These are phyloP conservation scores for Boletus reticulatus DNA, from an alignment of 768 basidiomycete genomes.

Conservation along the genomic window DNA sequence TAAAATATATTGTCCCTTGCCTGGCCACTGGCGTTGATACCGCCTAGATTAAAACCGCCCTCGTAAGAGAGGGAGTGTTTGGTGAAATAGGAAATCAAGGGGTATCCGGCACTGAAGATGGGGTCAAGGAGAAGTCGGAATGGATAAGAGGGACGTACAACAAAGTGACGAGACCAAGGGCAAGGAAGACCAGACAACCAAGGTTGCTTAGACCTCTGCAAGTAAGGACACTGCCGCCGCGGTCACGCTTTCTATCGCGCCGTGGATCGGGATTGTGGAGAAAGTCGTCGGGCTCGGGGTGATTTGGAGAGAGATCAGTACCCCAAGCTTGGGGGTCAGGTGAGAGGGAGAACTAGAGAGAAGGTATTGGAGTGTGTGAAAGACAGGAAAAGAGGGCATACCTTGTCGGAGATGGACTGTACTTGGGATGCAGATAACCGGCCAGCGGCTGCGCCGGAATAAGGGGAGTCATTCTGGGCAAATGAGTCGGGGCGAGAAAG, in stretches of 20 bases:
- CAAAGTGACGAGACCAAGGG: slow-evolving; percentile 50
- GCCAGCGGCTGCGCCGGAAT: slow-evolving; percentile 33
- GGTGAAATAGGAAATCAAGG: slow-evolving; percentile 57
- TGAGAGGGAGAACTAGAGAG: slow-evolving; percentile 62
- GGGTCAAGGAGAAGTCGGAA: not conserved
- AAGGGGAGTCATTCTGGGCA: slow-evolving; percentile 41
- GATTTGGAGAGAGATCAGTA: slow-evolving; percentile 55
- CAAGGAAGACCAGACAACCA: slow-evolving; percentile 60
- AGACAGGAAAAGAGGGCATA: slow-evolving; percentile 12
- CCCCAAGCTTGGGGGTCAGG: slow-evolving; percentile 75
- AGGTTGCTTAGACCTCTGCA: slow-evolving; percentile 69
- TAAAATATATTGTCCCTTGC: slow-evolving; percentile 27
- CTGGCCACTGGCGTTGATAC: slow-evolving; percentile 76
- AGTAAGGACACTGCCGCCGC: slow-evolving; percentile 59
- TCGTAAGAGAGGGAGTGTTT: slow-evolving; percentile 41
- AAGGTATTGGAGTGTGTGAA: not conserved
- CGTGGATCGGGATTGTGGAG: slow-evolving; percentile 74
- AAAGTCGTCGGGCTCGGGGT: slow-evolving; percentile 62
- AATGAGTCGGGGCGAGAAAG: not conserved
- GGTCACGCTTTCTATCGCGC: slow-evolving; percentile 55
- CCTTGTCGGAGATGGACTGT: slow-evolving; percentile 62
- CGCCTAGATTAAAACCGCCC: slow-evolving; percentile 73
- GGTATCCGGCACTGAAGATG: slow-evolving; percentile 55
- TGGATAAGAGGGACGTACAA: slow-evolving; percentile 45
- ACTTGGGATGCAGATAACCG: slow-evolving; percentile 25